Evolutionary conservation across 1,284 basidiomycete genomes (phyloP), one percentile per base, ranked within the genome.

Genomic region (Grifola frondosa): DNA sequence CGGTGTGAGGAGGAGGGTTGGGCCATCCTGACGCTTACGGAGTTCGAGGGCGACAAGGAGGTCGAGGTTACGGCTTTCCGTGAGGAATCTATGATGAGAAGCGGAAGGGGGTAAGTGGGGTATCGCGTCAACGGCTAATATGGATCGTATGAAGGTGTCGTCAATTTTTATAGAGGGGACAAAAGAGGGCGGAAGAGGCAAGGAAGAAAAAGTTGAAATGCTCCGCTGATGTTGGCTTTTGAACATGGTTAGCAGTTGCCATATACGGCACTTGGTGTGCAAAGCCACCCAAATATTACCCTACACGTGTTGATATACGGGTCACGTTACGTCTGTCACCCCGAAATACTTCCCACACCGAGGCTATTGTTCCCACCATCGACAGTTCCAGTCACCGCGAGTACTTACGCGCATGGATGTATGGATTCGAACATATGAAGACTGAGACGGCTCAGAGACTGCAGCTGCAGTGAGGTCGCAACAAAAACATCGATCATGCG

Each of bases 1-100:
- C 78, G 80, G 54, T 88, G 87, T 31, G 87, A 89, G 20, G 87
- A 89, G 21, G 87, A 88, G 46, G 86, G 88, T 66, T 88, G 82
- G 48, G 88, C 88, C 88, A 90, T 90, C 74, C 84, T 85, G 67
- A 77, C 77, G 75, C 71, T 78, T 37, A 77, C 60, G 60, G 83
- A 84, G 65, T 82, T 80, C 61, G 75, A 77, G 60, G 86, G 84
- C 77, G 86, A 88, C 76, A 88, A 73, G 74, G 84, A 86, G 53
- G 81, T 77, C 46, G 80, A 69, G 43, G 75, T 74, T 48, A 63
- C 67, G 56, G 78, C 65, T 54, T 74, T 77, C 63, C 78, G 71
- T 60, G 80, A 78, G 68, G 86, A 84, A 78, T 81, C 77, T 63
- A 71, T 84, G 72, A 65, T 65, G 62, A 42, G 50, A 55, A 50